Conservation (phyloP, 345 rosid species). For the Geranium rotundifolium region DNA sequence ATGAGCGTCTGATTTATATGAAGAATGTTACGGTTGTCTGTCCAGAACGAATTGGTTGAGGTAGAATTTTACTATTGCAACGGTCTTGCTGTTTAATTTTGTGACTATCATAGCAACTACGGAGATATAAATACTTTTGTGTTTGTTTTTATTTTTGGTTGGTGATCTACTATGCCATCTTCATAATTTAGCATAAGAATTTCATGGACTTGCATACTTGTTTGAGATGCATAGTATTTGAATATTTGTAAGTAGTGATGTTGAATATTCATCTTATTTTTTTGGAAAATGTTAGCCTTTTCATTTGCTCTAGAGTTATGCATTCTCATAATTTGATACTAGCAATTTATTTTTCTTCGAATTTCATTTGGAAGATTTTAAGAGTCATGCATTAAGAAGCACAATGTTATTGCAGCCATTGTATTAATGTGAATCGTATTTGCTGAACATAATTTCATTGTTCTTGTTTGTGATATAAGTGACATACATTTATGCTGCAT, state of each 20-base stretch:
- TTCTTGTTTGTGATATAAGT: background rate
- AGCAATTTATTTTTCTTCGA: too few species aligned
- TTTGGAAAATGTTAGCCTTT: background rate
- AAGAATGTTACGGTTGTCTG: background rate
- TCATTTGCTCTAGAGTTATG: background rate
- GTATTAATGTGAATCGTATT: too few species aligned
- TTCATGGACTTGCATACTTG: background rate
- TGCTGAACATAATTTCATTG: background rate
- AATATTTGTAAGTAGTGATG: slow-evolving; percentile 17
- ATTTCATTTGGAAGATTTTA: too few species aligned
- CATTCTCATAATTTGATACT: too few species aligned
- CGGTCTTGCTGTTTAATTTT: background rate
- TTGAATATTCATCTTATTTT: slow-evolving; percentile 3
- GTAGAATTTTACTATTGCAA: slow-evolving; percentile 11
- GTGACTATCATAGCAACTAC: slow-evolving; percentile 5
- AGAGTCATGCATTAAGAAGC: too few species aligned
- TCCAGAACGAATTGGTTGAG: slow-evolving; percentile 11
- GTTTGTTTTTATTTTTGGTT: slow-evolving; percentile 5
- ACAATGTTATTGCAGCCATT: too few species aligned
- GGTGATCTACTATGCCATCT: slow-evolving; percentile 3
- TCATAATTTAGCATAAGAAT: too few species aligned
- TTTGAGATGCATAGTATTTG: slow-evolving; percentile 15
- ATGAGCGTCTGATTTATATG: slow-evolving; percentile 19
- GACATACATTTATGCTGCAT: too few species aligned
- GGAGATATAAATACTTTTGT: background rate